Evolutionary conservation across 257 asterid species (phyloP).

Genomic region (Lithospermum erythrorhizon): DNA sequence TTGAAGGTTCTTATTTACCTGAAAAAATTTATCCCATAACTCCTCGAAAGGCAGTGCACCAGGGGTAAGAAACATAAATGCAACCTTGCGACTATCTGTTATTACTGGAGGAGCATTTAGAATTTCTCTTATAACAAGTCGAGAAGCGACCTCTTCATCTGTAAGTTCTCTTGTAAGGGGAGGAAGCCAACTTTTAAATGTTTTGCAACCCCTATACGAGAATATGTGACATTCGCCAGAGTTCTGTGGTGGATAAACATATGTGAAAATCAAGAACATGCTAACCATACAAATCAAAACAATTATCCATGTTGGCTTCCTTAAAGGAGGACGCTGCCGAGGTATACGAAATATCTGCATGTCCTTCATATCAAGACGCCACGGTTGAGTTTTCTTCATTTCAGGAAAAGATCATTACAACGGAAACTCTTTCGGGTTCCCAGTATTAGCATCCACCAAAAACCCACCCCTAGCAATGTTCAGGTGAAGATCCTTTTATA

Average conservation of each 20-base stretch:
- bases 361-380: slow-evolving; percentile 88
- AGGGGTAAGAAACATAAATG: slow-evolving; percentile 86
- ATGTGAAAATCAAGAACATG: slow-evolving; percentile 80
- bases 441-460: slow-evolving; percentile 5
- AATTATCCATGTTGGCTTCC: slow-evolving; percentile 94
- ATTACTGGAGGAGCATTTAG: slow-evolving; percentile 42
- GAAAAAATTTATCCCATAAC: slow-evolving; percentile 95
- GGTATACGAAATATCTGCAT: slow-evolving; percentile 60
- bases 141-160: slow-evolving; percentile 81
- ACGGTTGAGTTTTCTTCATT: slow-evolving; percentile 80
- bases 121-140: slow-evolving; percentile 74
- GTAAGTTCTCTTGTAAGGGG: slow-evolving; percentile 73
- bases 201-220: slow-evolving; percentile 71
- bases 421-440: neutral
- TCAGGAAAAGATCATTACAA: slow-evolving; percentile 39
- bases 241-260: slow-evolving; percentile 81
- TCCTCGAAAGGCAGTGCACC: slow-evolving; percentile 95
- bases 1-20: slow-evolving; percentile 31
- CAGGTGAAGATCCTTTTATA: slow-evolving; percentile 1
- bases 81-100: slow-evolving; percentile 57
- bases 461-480: neutral
- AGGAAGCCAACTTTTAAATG: slow-evolving; percentile 69
- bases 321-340: slow-evolving; percentile 80
- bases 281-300: slow-evolving; percentile 78
- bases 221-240: slow-evolving; percentile 79